phyloP scores from a whole-genome alignment of 805 yeast species.

The Metschnikowia matae region DNA sequence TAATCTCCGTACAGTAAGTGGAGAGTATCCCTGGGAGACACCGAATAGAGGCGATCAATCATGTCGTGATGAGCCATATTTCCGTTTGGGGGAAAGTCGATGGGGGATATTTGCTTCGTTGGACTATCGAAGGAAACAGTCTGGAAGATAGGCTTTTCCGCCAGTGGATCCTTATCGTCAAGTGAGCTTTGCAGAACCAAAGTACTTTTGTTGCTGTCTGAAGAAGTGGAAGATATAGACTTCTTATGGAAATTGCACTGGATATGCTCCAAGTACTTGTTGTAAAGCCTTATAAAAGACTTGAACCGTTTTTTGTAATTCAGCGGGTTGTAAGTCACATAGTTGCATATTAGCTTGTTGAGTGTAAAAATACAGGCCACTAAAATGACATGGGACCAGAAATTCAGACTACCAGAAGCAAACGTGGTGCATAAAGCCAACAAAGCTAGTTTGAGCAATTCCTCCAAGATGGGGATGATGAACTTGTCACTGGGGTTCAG shows the following conservation, averaged over 20 bases:
- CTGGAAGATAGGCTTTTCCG: constrained; percentile 11
- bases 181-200: background rate
- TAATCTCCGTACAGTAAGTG: constrained; percentile 19
- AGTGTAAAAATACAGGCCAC: constrained; percentile 8
- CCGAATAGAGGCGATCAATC: constrained; percentile 34
- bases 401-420: background rate
- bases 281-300: constrained; percentile 7
- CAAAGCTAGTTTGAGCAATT: constrained; percentile 3
- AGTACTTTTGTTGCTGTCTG: background rate
- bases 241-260: background rate
- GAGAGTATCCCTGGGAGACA: constrained; percentile 39
- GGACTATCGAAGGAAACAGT: constrained; percentile 7
- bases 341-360: constrained; percentile 9
- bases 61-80: constrained; percentile 6
- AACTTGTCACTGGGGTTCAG: constrained; percentile 7
- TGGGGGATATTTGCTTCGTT: background rate
- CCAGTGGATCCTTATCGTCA: background rate
- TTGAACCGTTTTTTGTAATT: constrained; percentile 7
- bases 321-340: constrained; percentile 13
- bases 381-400: constrained; percentile 5
- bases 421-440: constrained; percentile 1
- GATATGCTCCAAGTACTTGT: constrained; percentile 1
- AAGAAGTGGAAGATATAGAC: background rate
- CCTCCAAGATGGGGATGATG: constrained; percentile 10
- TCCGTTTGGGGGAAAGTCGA: background rate